Evolutionary conservation across 2,329 filamentous ascomycete genomes (phyloP), one percentile per base, ranked within the genome.

Genomic region (Phialocephala subalpina): DNA sequence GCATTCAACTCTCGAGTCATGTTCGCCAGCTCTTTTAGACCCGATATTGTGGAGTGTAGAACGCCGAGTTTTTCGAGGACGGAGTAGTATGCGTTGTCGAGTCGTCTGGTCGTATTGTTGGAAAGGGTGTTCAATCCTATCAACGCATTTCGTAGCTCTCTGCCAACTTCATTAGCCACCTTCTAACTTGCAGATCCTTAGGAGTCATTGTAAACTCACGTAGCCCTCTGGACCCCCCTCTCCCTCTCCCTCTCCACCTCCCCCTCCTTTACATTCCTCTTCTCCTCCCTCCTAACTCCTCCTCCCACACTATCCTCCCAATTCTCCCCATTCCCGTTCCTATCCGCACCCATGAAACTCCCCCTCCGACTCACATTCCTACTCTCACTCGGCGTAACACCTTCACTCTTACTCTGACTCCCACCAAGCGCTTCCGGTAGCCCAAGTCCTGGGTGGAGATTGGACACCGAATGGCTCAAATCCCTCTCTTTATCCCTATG

Each of bases 81-180:
- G 0, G 87, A 86, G 69, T 92, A 91, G 79, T 94, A 94, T 2
- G 90, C 90, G 65, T 91, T 87, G 76, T 94, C 91, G 49, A 95
- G 85, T 38, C 85, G 85, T 67, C 85, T 83, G 18, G 89, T 92
- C 27, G 89, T 87, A 25, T 82, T 79, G 63, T 87, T 83, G 25
- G 90, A 90, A 75, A 89, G 84, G 36, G 83, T 80, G 71, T 84
- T 84, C 12, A 94, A 81, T 58, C 84, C 81, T 27, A 77, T 74
- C 0, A 89, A 78, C 3, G 85, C 83, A 63, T 83, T 83, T 69
- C 81, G 82, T 22, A 90, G 73, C 57, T 82, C 83, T 65, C 86
- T 88, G 70, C 61, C n/a, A 33, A 57, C 11, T 33, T 25, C 18
- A 33, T 63, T 40, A 62, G 68, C 61, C 42, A 66, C 1, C n/a